A percentile compares a stretch with the other conserved stretches of the same genome.
phyloP scores from a whole-genome alignment of 1,284 basidiomycete genomes.

The Coriolopsis trogii region DNA sequence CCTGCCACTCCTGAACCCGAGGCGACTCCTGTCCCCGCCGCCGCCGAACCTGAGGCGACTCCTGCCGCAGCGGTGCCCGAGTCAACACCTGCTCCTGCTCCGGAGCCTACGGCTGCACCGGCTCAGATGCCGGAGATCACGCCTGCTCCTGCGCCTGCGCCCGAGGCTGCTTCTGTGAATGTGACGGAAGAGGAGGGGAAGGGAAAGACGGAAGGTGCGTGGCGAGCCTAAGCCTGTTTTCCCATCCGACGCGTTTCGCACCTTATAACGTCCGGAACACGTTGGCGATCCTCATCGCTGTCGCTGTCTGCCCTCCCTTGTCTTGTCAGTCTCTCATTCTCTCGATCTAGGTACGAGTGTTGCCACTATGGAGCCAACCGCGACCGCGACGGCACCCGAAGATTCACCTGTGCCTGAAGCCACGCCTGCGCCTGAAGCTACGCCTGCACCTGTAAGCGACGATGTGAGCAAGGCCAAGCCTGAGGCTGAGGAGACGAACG shows the following conservation, averaged over 20 bases:
- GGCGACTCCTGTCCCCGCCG: not conserved
- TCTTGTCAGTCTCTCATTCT: not conserved
- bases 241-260: no score
- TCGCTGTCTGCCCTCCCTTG: not conserved
- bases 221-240: no score
- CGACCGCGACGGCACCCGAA: not conserved
- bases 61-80: not conserved
- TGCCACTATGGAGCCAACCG: conserved; percentile 1
- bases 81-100: not conserved
- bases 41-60: not conserved
- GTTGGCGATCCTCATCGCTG: not conserved
- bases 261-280: not conserved
- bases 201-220: conserved; percentile 5
- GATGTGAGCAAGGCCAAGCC: not conserved
- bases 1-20: not conserved
- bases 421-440: not conserved
- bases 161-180: not conserved
- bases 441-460: no score
- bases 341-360: no score
- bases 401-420: not conserved
- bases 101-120: not conserved
- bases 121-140: conserved; percentile 4
- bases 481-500: conserved; percentile 1
- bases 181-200: not conserved
- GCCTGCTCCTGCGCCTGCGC: not conserved